Evolutionary conservation across 2,329 filamentous ascomycete species (phyloP).

Genomic region (Cordyceps militaris): DNA sequence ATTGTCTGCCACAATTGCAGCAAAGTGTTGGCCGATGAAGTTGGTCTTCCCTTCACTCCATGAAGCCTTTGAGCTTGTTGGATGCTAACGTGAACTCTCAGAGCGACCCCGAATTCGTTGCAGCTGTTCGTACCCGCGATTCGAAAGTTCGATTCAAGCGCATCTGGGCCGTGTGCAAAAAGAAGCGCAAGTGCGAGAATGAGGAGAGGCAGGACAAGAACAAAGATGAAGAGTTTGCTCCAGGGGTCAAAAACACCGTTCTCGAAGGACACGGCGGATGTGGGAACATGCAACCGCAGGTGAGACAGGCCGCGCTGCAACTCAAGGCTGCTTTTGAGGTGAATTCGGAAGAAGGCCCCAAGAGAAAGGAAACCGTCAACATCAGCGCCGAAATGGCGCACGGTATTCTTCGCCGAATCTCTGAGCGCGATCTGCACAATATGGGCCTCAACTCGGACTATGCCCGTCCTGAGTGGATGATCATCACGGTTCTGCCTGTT

Average conservation of each 20-base stretch:
- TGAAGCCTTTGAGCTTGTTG: slow-evolving; percentile 45
- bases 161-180: slow-evolving; percentile 89
- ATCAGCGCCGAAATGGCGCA: slow-evolving; percentile 82
- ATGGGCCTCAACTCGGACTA: slow-evolving; percentile 94
- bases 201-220: slow-evolving; percentile 63
- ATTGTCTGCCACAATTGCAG: slow-evolving; percentile 99
- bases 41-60: slow-evolving; percentile 63
- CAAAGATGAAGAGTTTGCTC: slow-evolving; percentile 61
- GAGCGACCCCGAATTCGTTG: slow-evolving; percentile 76
- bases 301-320: slow-evolving; percentile 80
- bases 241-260: slow-evolving; percentile 46
- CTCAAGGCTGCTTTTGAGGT: slow-evolving; percentile 69
- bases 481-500: slow-evolving; percentile 88
- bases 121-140: slow-evolving; percentile 78
- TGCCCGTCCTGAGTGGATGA: slow-evolving; percentile 96
- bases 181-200: slow-evolving; percentile 76
- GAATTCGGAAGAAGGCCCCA: slow-evolving; percentile 58
- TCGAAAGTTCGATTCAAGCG: slow-evolving; percentile 90
- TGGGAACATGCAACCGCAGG: slow-evolving; percentile 81
- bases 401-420: slow-evolving; percentile 79
- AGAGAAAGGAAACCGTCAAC: slow-evolving; percentile 68
- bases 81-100: slow-evolving; percentile 58
- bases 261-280: slow-evolving; percentile 73
- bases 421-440: slow-evolving; percentile 70
- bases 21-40: slow-evolving; percentile 94